These are phyloP conservation scores for Bretziella fagacearum DNA, from an alignment of 2,329 filamentous ascomycete species.

Conservation along the genomic window DNA sequence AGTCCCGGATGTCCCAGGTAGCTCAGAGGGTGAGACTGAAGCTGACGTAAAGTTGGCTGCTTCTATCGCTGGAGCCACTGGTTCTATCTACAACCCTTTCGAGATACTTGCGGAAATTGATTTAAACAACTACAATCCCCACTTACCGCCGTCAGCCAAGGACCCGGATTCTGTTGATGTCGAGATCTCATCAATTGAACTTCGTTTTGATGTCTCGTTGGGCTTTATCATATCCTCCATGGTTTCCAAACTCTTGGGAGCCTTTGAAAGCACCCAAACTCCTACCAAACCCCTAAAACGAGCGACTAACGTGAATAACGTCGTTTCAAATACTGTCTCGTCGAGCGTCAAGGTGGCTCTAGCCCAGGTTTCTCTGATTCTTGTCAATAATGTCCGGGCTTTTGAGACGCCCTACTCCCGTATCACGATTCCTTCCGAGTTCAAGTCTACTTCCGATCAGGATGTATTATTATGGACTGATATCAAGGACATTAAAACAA, in stretches of 20 bases:
- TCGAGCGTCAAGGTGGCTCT: slow-evolving; percentile 26
- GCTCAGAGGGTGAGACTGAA: neutral
- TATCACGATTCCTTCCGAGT: slow-evolving; percentile 25
- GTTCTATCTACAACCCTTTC: slow-evolving; percentile 12
- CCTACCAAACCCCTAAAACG: neutral
- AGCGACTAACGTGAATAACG: neutral
- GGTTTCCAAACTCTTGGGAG: slow-evolving; percentile 31
- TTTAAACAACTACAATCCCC: slow-evolving; percentile 14
- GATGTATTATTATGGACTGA: slow-evolving; percentile 37
- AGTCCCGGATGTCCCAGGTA: neutral
- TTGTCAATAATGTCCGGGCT: slow-evolving; percentile 37
- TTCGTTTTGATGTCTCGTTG: slow-evolving; percentile 40
- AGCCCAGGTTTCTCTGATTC: slow-evolving; percentile 35
- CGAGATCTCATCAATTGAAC: slow-evolving; percentile 32
- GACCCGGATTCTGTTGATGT: slow-evolving; percentile 29
- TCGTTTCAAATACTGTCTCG: neutral
- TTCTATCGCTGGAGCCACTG: slow-evolving; percentile 7
- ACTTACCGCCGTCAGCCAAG: slow-evolving; percentile 13
- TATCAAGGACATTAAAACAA: slow-evolving; percentile 24
- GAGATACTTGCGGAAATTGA: slow-evolving; percentile 8
- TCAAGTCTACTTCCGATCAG: slow-evolving; percentile 16
- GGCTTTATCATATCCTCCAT: slow-evolving; percentile 38
- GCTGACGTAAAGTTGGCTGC: neutral
- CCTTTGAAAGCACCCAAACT: slow-evolving; percentile 21
- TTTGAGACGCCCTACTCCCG: slow-evolving; percentile 34